Base-by-base conservation (phyloP, 2,329 filamentous ascomycete species). In the Xylaria hypoxylon region DNA sequence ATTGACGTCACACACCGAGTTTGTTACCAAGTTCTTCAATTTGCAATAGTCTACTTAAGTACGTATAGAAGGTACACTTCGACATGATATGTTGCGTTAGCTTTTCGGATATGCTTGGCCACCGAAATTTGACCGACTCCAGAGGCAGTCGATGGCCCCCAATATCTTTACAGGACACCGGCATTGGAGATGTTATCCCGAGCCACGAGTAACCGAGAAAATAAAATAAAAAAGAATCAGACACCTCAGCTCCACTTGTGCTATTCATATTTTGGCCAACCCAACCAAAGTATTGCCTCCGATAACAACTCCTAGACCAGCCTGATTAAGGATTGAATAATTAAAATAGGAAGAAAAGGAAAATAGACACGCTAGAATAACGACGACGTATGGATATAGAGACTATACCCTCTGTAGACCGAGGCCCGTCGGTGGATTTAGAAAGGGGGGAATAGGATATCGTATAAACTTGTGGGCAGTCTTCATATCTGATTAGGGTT, bases 241-340 rank as follows among this genome's bases (percentile, higher is more conserved):
- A 58, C 55, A 63, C 64, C 64, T 22, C 26, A 26, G 42, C 57
- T 60, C 63, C 64, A 59, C 53, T 65, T 67, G 51, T 67, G 64
- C 40, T 64, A 48, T 59, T 47, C 45, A 64, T 64, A 44, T 65
- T 62, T 62, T 62, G 58, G 47, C 56, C 63, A 66, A 64, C 68
- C 70, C 69, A 68, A 44, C 58, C 62, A 59, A 66, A 59, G 40
- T 28, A 40, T 64, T 67, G 55, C 68, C 66, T 69, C 59, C 64
- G 42, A 58, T 67, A 72, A 72, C 59, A 72, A 73, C 72, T 72
- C 73, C 73, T 68, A 72, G 69, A 57, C 72, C 68, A 70, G 71
- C 69, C 74, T 69, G 66, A 68, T 63, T 60, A 64, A 63, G 44
- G 55, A 72, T 70, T 65, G 48, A 68, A 61, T 64, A 62, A 59